These are phyloP conservation scores for Pleodorina starrii DNA, from an alignment of 139 green algal genomes.

Conservation along the genomic window DNA sequence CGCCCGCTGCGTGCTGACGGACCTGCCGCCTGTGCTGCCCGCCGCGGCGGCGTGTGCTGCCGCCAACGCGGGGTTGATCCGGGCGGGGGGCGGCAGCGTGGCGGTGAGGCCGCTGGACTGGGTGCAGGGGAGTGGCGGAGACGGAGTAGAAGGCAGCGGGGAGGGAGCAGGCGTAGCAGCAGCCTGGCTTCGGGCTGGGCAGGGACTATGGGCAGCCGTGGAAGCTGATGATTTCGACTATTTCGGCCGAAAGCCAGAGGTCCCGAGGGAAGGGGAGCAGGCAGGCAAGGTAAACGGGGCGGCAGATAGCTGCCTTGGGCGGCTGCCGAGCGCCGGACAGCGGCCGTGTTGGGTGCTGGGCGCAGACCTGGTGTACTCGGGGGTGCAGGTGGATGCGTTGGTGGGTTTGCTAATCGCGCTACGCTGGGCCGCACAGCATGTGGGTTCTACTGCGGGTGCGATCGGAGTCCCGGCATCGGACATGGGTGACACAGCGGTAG, in stretches of 20 bases:
- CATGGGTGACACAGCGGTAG: too few relatives aligned
- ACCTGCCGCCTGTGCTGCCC: slow-evolving; percentile 51
- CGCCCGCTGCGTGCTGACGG: slow-evolving; percentile 56
- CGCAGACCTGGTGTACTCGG: slow-evolving; percentile 57
- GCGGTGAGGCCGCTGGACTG: slow-evolving; percentile 53
- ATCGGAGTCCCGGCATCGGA: too few relatives aligned
- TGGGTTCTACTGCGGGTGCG: neutral
- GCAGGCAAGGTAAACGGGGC: neutral
- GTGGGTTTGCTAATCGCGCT: neutral
- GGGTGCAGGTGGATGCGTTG: slow-evolving; percentile 32
- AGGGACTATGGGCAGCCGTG: neutral
- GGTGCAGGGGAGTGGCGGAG: neutral
- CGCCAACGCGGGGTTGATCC: slow-evolving; percentile 17
- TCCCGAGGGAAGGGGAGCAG: too few relatives aligned
- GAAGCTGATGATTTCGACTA: too few relatives aligned
- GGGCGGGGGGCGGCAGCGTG: neutral
- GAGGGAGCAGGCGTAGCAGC: neutral
- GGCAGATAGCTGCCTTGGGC: too few relatives aligned
- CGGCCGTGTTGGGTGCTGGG: slow-evolving; percentile 43
- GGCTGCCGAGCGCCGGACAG: too few relatives aligned
- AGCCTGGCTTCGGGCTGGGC: too few relatives aligned
- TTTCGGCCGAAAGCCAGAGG: too few relatives aligned
- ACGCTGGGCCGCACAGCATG: neutral
- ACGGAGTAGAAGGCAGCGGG: neutral
- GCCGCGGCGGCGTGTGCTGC: slow-evolving; percentile 38